phyloP scores from a whole-genome alignment of 2,329 filamentous ascomycete genomes.

The Diaporthe citri region DNA sequence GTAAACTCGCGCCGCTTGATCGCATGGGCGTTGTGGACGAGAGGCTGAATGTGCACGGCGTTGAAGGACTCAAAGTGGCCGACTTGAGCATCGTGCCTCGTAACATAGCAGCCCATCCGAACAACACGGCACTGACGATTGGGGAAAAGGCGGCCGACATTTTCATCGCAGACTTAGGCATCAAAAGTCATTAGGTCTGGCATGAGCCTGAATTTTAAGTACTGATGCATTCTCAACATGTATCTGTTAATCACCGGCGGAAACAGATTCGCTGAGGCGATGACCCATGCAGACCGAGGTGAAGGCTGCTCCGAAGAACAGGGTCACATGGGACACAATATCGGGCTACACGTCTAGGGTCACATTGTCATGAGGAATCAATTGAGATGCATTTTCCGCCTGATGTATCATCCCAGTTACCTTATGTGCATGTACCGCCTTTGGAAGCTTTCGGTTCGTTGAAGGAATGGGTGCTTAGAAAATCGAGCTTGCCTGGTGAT shows the following conservation, averaged over 20 bases:
- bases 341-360: background rate
- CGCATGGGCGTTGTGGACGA: conserved; percentile 57
- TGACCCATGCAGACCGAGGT: background rate
- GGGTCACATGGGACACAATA: background rate
- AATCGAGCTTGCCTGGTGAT: background rate
- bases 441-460: background rate
- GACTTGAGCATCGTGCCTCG: conserved; percentile 52
- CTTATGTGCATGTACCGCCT: background rate
- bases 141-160: conserved; percentile 57
- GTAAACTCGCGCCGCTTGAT: conserved; percentile 57
- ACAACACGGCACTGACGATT: conserved; percentile 48
- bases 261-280: background rate
- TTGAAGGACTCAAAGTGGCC: conserved; percentile 54
- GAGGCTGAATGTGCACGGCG: conserved; percentile 58
- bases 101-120: conserved; percentile 59
- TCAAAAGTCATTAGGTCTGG: background rate
- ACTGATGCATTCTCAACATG: background rate
- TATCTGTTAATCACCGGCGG: background rate
- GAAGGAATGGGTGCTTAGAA: background rate
- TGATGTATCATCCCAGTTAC: background rate
- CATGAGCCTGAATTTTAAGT: background rate
- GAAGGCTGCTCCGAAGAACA: background rate
- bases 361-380: background rate
- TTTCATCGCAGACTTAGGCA: conserved; percentile 41
- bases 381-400: background rate